Evolutionary conservation across 2,329 filamentous ascomycete genomes (phyloP).

Genomic region (Pseudogymnoascus sp.): DNA sequence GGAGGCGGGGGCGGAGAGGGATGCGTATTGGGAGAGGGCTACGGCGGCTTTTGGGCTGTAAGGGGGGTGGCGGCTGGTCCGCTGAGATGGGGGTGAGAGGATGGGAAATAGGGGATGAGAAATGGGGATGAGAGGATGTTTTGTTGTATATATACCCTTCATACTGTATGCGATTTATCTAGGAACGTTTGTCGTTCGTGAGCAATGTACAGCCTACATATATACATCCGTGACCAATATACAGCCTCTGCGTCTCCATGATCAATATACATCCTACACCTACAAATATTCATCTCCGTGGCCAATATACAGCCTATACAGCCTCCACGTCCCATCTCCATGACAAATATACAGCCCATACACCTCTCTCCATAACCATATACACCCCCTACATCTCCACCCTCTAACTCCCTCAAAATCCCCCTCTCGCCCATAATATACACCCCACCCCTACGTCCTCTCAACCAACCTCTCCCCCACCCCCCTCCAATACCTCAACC

Average conservation of each 20-base stretch:
- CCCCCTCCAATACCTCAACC: slow-evolving; percentile 84
- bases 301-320: background rate
- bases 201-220: background rate
- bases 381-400: too few species aligned
- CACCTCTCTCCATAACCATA: too few species aligned
- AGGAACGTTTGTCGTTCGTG: background rate
- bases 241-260: background rate
- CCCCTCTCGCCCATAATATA: background rate
- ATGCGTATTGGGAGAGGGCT: slow-evolving; percentile 41
- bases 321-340: background rate
- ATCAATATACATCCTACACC: background rate
- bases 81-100: background rate
- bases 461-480: slow-evolving; percentile 69
- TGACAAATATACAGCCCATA: background rate
- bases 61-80: background rate
- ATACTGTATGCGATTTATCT: background rate
- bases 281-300: background rate
- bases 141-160: background rate
- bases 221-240: too few species aligned
- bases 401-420: too few species aligned
- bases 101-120: background rate
- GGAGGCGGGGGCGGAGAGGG: slow-evolving; percentile 36
- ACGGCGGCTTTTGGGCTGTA: slow-evolving; percentile 30
- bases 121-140: background rate
- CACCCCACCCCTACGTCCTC: slow-evolving; percentile 59